Percentiles rank a stretch among this genome's conserved stretches.
Conservation (phyloP, 108 stramenopile genomes). For the Nitzschia sp. region DNA sequence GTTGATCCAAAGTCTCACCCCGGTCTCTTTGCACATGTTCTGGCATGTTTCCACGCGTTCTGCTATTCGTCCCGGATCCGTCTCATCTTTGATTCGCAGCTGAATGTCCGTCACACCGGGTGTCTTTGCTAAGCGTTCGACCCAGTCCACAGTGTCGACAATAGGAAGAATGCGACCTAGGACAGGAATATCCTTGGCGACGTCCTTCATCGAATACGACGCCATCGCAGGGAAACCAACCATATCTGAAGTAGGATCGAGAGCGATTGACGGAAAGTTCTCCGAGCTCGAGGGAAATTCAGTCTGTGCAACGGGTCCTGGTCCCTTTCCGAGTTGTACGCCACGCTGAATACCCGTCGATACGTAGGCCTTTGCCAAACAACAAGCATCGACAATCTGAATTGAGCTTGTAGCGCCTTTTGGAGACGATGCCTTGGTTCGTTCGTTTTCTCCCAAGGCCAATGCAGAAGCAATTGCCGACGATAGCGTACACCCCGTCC, state of each 20-base stretch:
- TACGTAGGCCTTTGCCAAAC: constrained; percentile 86
- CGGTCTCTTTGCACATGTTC: constrained; percentile 51
- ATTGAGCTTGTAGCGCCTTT: constrained; percentile 62
- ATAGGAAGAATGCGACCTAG: constrained; percentile 82
- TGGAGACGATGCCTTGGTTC: constrained; percentile 30
- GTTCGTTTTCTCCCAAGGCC: constrained; percentile 68
- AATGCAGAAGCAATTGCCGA: constrained; percentile 87
- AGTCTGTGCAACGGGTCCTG: constrained; percentile 84
- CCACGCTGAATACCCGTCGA: constrained; percentile 74
- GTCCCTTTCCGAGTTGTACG: constrained; percentile 75
- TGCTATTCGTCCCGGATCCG: constrained; percentile 50
- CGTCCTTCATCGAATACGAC: constrained; percentile 20
- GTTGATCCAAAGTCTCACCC: constrained; percentile 91
- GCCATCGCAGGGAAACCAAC: constrained; percentile 40
- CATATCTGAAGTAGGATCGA: constrained; percentile 34
- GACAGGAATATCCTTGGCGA: constrained; percentile 17
- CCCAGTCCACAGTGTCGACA: constrained; percentile 76
- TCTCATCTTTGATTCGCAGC: constrained; percentile 77
- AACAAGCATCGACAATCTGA: constrained; percentile 71
- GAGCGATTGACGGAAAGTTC: constrained; percentile 64
- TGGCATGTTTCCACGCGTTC: constrained; percentile 56
- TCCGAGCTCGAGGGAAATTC: constrained; percentile 64
- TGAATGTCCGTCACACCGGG: constrained; percentile 76
- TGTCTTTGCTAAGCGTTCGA: constrained; percentile 45
- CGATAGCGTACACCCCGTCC: constrained; percentile 91